Conservation (phyloP, 2,329 filamentous ascomycete species). For the Colletotrichum phormii region DNA sequence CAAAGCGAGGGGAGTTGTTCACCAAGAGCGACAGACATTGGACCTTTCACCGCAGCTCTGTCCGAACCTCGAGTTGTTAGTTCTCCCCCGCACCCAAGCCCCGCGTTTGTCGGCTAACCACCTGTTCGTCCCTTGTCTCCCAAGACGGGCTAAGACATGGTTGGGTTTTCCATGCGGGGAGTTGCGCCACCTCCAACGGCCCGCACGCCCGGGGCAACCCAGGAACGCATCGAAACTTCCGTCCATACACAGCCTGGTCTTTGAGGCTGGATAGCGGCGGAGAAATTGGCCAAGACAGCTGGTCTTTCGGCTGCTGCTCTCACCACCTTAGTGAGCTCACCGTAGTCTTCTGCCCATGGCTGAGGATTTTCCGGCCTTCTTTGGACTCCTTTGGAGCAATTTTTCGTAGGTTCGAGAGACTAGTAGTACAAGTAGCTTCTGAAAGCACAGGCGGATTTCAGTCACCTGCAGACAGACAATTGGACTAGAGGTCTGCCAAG, state of each 20-base stretch:
- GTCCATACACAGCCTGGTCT: constrained; percentile 15
- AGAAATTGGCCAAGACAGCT: not conserved
- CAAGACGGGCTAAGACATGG: not conserved
- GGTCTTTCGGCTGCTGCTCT: not conserved
- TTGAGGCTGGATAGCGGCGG: not conserved
- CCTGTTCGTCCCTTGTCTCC: constrained; percentile 16
- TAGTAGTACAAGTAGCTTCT: too few relatives aligned
- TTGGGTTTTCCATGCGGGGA: not conserved
- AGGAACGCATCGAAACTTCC: constrained; percentile 7
- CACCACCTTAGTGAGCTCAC: fast-evolving
- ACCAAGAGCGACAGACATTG: not conserved
- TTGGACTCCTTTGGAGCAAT: too few relatives aligned
- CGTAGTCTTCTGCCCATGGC: fast-evolving
- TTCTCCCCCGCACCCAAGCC: constrained; percentile 11
- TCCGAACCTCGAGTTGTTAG: not conserved
- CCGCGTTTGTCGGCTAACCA: constrained; percentile 31
- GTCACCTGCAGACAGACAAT: not conserved
- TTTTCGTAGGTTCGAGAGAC: too few relatives aligned
- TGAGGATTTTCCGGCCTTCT: not conserved
- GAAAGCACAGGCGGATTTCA: too few relatives aligned
- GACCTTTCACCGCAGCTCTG: not conserved
- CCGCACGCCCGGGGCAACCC: constrained; percentile 4
- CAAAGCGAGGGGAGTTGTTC: not conserved
- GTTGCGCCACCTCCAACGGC: constrained; percentile 21
- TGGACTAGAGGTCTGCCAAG: not conserved